A percentile compares a stretch with the other conserved stretches of the same genome.
These are phyloP conservation scores for Fagopyrum esculentum DNA, from an alignment of 148 eudicot genomes.

Conservation along the genomic window DNA sequence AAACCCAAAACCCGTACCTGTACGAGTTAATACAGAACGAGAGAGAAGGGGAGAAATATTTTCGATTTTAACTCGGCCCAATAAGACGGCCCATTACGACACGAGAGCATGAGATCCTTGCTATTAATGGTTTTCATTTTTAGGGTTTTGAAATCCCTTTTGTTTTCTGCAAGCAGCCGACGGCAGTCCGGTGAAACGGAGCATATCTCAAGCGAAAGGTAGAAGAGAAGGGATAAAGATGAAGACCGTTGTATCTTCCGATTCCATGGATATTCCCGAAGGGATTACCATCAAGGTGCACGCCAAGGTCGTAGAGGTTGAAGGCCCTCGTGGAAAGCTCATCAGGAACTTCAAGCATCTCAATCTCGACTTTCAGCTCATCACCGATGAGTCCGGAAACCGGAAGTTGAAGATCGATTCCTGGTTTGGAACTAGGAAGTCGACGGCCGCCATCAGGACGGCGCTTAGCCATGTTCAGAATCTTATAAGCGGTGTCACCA, in stretches of 20 bases:
- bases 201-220: too few relatives aligned
- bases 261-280: constrained; percentile 50
- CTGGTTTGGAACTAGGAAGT: constrained; percentile 40
- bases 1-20: too few relatives aligned
- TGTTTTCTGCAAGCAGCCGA: too few relatives aligned
- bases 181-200: too few relatives aligned
- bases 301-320: constrained; percentile 44
- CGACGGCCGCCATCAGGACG: constrained; percentile 39
- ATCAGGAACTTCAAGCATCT: constrained; percentile 45
- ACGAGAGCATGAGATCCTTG: too few relatives aligned
- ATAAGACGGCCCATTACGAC: too few relatives aligned
- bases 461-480: constrained; percentile 40
- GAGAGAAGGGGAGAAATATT: too few relatives aligned
- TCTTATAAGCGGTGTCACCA: constrained; percentile 45
- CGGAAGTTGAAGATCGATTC: constrained; percentile 43
- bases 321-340: constrained; percentile 47
- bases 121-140: too few relatives aligned
- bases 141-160: too few relatives aligned
- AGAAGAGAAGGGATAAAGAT: constrained; percentile 6
- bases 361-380: constrained; percentile 44
- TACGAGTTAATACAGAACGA: too few relatives aligned
- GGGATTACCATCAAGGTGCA: constrained; percentile 34
- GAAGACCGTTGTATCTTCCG: constrained; percentile 45
- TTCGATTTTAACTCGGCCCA: too few relatives aligned
- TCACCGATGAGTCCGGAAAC: constrained; percentile 34